Evolutionary conservation across 257 asterid species (phyloP).

Genomic region (Solanum medicagineum): DNA sequence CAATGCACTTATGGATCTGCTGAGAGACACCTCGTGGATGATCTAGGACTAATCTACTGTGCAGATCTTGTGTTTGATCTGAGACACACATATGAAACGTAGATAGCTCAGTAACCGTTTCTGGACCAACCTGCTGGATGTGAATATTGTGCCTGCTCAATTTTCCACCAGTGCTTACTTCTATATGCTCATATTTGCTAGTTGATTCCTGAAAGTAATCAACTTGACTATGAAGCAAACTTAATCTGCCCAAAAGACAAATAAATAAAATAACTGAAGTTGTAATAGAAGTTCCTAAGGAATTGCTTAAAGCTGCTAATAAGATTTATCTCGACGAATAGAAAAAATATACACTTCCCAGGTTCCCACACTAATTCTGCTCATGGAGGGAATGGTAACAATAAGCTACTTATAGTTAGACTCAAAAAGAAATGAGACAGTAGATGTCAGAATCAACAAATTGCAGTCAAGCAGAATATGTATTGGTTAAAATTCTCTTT

Average conservation of each 20-base stretch:
- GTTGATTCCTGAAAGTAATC: constrained; percentile 40
- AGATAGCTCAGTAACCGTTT: constrained; percentile 67
- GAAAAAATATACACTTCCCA: background rate
- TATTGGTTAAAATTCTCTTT: background rate
- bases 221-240: background rate
- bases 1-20: constrained; percentile 91
- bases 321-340: background rate
- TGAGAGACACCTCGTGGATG: constrained; percentile 78
- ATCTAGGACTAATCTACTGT: constrained; percentile 68
- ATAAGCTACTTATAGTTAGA: background rate
- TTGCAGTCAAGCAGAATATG: background rate
- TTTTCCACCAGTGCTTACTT: constrained; percentile 88
- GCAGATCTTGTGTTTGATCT: constrained; percentile 88
- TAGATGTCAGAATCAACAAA: background rate
- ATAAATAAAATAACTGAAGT: background rate
- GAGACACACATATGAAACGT: constrained; percentile 63
- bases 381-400: background rate
- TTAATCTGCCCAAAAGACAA: background rate
- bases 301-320: background rate
- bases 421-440: background rate
- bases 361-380: background rate
- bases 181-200: constrained; percentile 57
- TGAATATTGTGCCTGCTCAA: constrained; percentile 86
- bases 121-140: constrained; percentile 77
- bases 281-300: background rate